Conservation (phyloP, 2,329 filamentous ascomycete species). For the Fusarium virguliforme region DNA sequence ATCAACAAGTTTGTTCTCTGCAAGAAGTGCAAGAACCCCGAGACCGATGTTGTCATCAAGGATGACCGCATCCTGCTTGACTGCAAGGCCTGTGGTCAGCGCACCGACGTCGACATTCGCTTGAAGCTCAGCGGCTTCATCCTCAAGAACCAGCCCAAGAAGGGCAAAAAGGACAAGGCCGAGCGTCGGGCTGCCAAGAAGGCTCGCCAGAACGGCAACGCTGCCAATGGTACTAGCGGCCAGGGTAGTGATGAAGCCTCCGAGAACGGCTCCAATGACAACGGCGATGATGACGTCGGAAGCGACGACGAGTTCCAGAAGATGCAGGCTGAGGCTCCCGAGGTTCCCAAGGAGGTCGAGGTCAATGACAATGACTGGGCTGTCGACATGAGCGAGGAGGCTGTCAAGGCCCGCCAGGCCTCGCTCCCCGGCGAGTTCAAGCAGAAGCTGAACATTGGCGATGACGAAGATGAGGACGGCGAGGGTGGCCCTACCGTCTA, state of each 20-base stretch:
- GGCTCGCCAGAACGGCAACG: constrained; percentile 80
- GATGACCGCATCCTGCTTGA: constrained; percentile 93
- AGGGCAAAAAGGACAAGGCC: constrained; percentile 98
- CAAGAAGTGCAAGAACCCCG: constrained; percentile 99
- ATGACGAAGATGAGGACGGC: constrained; percentile 85
- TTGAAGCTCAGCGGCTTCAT: constrained; percentile 98
- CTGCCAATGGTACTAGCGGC: constrained; percentile 55
- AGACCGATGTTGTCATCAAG: constrained; percentile 96
- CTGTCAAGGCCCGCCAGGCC: constrained; percentile 93
- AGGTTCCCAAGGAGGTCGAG: constrained; percentile 68
- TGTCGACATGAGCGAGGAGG: constrained; percentile 95
- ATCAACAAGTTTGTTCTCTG: constrained; percentile 99
- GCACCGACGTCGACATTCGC: constrained; percentile 90
- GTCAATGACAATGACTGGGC: constrained; percentile 94
- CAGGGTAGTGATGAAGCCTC: constrained; percentile 75
- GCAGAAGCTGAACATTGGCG: constrained; percentile 87
- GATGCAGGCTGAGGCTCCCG: constrained; percentile 75
- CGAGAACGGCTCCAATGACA: constrained; percentile 66
- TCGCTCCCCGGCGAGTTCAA: constrained; percentile 96
- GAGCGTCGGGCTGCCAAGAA: constrained; percentile 92
- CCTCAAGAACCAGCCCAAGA: constrained; percentile 92
- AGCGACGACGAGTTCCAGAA: constrained; percentile 95
- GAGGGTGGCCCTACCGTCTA: constrained; percentile 85
- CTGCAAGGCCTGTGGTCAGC: constrained; percentile 98
- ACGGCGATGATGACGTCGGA: constrained; percentile 75